phyloP scores from a whole-genome alignment of 306 rosid species.

The Ormosia semicastrata region DNA sequence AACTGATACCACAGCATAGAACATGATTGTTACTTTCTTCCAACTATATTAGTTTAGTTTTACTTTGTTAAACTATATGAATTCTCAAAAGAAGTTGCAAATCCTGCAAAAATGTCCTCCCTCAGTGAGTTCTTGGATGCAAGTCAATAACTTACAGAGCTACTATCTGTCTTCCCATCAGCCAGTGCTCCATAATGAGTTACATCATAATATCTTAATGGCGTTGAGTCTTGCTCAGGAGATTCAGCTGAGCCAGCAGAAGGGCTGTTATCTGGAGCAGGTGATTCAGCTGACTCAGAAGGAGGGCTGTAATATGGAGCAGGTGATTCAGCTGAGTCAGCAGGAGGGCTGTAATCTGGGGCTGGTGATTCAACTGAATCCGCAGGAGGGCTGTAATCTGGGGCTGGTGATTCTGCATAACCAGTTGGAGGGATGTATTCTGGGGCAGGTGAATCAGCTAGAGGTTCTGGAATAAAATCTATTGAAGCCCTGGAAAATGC shows the following conservation, averaged over 20 bases:
- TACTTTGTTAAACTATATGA: neutral
- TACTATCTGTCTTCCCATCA: constrained; percentile 13
- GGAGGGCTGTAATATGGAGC: neutral
- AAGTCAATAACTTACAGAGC: constrained; percentile 17
- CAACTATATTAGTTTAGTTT: constrained; percentile 10
- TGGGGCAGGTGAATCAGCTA: neutral
- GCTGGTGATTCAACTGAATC: neutral
- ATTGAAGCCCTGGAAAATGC: constrained; percentile 9
- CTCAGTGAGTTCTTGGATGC: constrained; percentile 2
- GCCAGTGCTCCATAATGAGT: constrained; percentile 19
- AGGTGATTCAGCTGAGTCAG: constrained; percentile 17
- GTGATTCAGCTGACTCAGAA: neutral
- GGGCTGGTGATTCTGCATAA: neutral
- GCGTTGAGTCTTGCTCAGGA: neutral
- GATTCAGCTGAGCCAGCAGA: neutral
- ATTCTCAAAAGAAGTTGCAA: neutral
- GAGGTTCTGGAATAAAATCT: constrained; percentile 4
- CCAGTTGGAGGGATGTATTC: neutral
- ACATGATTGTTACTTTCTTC: constrained; percentile 2
- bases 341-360: neutral
- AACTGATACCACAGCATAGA: constrained; percentile 22
- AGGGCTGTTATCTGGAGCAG: neutral
- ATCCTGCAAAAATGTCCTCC: constrained; percentile 7
- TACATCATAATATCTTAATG: constrained; percentile 21
- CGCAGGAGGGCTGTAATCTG: neutral